A percentile compares a stretch with the other conserved stretches of the same genome.
phyloP scores from a whole-genome alignment of 1,139 yeast genomes.

The Candida sojae region DNA sequence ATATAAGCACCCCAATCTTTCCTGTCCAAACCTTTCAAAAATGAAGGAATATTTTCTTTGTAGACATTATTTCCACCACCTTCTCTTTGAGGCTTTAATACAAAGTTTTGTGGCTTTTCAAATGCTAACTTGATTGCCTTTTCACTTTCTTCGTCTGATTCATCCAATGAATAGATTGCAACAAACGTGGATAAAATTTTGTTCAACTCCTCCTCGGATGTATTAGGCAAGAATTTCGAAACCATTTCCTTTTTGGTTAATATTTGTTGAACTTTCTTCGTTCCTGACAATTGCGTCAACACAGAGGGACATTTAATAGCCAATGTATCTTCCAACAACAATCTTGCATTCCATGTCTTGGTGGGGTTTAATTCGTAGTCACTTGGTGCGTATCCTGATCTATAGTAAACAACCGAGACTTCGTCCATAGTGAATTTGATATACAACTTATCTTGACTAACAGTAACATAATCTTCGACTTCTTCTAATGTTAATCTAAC shows the following conservation, averaged over 20 bases:
- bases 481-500: slow-evolving; percentile 70
- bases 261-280: slow-evolving; percentile 90
- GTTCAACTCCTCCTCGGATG: slow-evolving; percentile 24
- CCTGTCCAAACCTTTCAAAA: slow-evolving; percentile 61
- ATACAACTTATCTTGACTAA: slow-evolving; percentile 47
- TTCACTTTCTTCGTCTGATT: slow-evolving; percentile 59
- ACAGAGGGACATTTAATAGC: slow-evolving; percentile 93
- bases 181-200: slow-evolving; percentile 69
- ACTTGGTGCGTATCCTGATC: slow-evolving; percentile 85
- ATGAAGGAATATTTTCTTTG: slow-evolving; percentile 77
- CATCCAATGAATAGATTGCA: slow-evolving; percentile 81
- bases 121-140: slow-evolving; percentile 69
- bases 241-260: slow-evolving; percentile 60
- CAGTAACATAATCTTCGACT: slow-evolving; percentile 43
- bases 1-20: slow-evolving; percentile 88
- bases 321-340: slow-evolving; percentile 64
- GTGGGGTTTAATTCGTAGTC: slow-evolving; percentile 59
- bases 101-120: slow-evolving; percentile 67
- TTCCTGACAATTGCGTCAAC: slow-evolving; percentile 86
- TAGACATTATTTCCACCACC: slow-evolving; percentile 94
- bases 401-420: slow-evolving; percentile 83
- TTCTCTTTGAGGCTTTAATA: slow-evolving; percentile 95
- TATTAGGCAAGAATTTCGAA: slow-evolving; percentile 43
- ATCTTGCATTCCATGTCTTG: slow-evolving; percentile 76
- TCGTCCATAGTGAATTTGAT: slow-evolving; percentile 62